phyloP scores from a whole-genome alignment of 2,329 filamentous ascomycete genomes.

The Macrophomina phaseolina region DNA sequence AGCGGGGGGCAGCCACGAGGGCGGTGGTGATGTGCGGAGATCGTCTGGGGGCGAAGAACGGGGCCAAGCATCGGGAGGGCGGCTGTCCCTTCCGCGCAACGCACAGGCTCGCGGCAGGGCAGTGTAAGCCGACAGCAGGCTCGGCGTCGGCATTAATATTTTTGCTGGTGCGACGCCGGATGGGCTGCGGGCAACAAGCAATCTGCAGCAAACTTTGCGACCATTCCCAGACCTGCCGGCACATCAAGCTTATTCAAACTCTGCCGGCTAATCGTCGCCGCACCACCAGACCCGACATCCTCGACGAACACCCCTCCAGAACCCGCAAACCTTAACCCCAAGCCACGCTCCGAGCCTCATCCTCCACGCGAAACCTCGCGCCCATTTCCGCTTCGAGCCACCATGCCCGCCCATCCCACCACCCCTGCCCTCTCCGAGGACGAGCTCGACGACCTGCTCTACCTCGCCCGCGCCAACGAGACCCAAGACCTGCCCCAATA shows the following conservation, averaged over 20 bases:
- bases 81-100: too few relatives aligned
- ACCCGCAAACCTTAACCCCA: not conserved
- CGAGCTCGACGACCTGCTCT: slow-evolving; percentile 89
- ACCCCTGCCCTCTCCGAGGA: slow-evolving; percentile 66
- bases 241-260: slow-evolving; percentile 4
- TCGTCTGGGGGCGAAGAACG: not conserved
- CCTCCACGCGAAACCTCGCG: not conserved
- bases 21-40: not conserved
- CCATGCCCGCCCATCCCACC: slow-evolving; percentile 2
- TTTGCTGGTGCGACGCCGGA: slow-evolving; percentile 18
- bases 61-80: not conserved
- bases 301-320: not conserved
- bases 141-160: slow-evolving; percentile 16
- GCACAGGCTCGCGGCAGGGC: not conserved
- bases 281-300: not conserved
- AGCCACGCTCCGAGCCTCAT: not conserved
- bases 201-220: slow-evolving; percentile 18
- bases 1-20: slow-evolving; percentile 2
- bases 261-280: not conserved
- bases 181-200: slow-evolving; percentile 13
- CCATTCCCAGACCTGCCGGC: slow-evolving; percentile 6
- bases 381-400: not conserved
- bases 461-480: slow-evolving; percentile 81
- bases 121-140: not conserved
- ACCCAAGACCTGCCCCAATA: slow-evolving; percentile 67